Percentiles rank a stretch among this genome's conserved stretches.
Evolutionary conservation across 768 basidiomycete genomes (phyloP).

Genomic region (Nidularia sp.): DNA sequence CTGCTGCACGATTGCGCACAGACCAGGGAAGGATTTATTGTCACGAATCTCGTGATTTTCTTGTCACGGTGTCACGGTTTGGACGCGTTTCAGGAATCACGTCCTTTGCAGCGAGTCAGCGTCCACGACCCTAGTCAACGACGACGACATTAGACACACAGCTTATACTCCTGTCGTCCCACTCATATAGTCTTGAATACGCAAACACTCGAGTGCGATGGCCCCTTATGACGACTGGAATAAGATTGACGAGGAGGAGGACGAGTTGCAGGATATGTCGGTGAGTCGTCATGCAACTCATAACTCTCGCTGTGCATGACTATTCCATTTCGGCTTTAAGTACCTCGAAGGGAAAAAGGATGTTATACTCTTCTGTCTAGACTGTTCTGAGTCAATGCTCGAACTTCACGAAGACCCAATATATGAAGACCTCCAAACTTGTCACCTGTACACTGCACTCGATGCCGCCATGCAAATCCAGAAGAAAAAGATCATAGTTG

Average conservation of each 20-base stretch:
- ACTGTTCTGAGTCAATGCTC: constrained; percentile 91
- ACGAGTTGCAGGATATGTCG: constrained; percentile 70
- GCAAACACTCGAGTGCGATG: constrained; percentile 30
- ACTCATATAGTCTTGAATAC: too few species aligned
- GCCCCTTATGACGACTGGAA: constrained; percentile 80
- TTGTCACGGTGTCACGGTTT: too few species aligned
- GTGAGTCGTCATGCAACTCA: constrained; percentile 27
- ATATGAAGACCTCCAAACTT: constrained; percentile 65
- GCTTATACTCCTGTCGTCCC: too few species aligned
- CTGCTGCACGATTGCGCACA: too few species aligned
- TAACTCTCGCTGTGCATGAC: not conserved
- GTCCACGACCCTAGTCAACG: constrained; percentile 1
- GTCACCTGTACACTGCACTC: constrained; percentile 75
- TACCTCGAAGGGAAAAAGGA: constrained; percentile 73
- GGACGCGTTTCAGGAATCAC: too few species aligned
- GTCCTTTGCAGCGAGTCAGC: not conserved
- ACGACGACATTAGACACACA: constrained; percentile 1
- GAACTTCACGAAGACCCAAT: constrained; percentile 58
- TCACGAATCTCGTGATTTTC: too few species aligned
- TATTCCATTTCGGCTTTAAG: constrained; percentile 25
- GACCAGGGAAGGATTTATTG: too few species aligned
- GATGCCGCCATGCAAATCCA: constrained; percentile 83
- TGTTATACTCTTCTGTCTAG: constrained; percentile 92
- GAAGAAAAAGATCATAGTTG: constrained; percentile 85
- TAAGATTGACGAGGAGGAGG: constrained; percentile 73